phyloP scores from a whole-genome alignment of 208 protist species.

The Tritrichomonas musculus region DNA sequence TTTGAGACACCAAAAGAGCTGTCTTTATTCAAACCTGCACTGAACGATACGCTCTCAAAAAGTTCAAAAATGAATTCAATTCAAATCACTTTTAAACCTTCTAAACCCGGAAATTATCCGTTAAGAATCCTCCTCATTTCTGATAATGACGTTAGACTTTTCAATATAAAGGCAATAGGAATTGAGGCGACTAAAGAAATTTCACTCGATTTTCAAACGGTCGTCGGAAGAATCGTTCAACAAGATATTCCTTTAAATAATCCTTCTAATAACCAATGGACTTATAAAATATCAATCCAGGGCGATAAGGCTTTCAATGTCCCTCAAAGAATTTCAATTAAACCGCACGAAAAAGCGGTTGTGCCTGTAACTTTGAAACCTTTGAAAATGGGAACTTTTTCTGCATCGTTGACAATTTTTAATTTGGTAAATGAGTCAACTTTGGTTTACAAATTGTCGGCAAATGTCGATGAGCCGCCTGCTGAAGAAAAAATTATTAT shows the following conservation, averaged over 20 bases:
- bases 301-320: not conserved
- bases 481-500: not conserved
- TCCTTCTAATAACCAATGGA: not conserved
- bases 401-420: not conserved
- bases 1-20: not conserved
- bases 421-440: slow-evolving; percentile 4
- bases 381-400: not conserved
- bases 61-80: not conserved
- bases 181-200: not conserved
- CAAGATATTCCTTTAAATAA: not conserved
- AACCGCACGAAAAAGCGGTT: not conserved
- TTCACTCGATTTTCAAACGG: not conserved
- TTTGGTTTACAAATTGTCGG: not conserved
- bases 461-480: not conserved
- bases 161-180: not conserved
- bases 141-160: not conserved
- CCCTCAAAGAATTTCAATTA: not conserved
- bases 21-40: not conserved
- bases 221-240: not conserved
- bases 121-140: not conserved
- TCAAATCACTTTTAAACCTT: not conserved
- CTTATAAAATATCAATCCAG: not conserved
- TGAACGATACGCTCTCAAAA: not conserved
- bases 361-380: not conserved
- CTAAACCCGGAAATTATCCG: not conserved